Percentiles rank a stretch among this genome's conserved stretches.
Conservation (phyloP, 2,329 filamentous ascomycete genomes). For the Ophiostoma triangulosporum region DNA sequence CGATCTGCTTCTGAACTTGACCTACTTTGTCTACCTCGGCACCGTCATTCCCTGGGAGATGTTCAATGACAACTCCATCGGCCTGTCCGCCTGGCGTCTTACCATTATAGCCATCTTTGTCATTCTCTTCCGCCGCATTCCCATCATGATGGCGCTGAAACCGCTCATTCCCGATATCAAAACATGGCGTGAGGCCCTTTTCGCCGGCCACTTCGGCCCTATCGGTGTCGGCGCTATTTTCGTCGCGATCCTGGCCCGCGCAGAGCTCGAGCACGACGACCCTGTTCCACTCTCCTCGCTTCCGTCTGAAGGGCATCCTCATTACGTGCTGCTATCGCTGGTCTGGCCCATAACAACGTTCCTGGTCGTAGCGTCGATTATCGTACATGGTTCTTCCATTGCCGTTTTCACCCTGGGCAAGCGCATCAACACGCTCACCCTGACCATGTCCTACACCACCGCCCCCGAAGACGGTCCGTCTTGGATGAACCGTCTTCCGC, state of each 20-base stretch:
- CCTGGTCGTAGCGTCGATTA: slow-evolving; percentile 82
- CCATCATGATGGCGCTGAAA: slow-evolving; percentile 83
- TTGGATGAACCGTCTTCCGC: slow-evolving; percentile 89
- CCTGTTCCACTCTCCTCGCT: slow-evolving; percentile 59
- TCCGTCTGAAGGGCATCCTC: slow-evolving; percentile 38
- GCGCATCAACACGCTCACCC: slow-evolving; percentile 87
- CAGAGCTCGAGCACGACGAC: slow-evolving; percentile 67
- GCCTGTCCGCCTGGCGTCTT: slow-evolving; percentile 74
- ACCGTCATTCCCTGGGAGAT: slow-evolving; percentile 94
- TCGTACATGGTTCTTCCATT: slow-evolving; percentile 95
- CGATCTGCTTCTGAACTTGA: slow-evolving; percentile 88
- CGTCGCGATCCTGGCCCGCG: slow-evolving; percentile 79
- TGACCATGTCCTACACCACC: slow-evolving; percentile 93
- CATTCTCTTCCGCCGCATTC: slow-evolving; percentile 88
- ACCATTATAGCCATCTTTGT: slow-evolving; percentile 91
- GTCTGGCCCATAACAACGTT: slow-evolving; percentile 97
- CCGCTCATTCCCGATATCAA: slow-evolving; percentile 93
- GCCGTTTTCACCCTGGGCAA: slow-evolving; percentile 96
- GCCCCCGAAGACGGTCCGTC: slow-evolving; percentile 76
- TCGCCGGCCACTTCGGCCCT: slow-evolving; percentile 93
- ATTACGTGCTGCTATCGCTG: slow-evolving; percentile 61
- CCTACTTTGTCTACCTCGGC: slow-evolving; percentile 96
- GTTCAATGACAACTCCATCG: slow-evolving; percentile 64
- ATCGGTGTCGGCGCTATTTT: slow-evolving; percentile 97
- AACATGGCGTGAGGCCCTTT: slow-evolving; percentile 93